These are phyloP conservation scores for Phialemoniopsis sp. DNA, from an alignment of 2,329 filamentous ascomycete genomes.

Conservation along the genomic window DNA sequence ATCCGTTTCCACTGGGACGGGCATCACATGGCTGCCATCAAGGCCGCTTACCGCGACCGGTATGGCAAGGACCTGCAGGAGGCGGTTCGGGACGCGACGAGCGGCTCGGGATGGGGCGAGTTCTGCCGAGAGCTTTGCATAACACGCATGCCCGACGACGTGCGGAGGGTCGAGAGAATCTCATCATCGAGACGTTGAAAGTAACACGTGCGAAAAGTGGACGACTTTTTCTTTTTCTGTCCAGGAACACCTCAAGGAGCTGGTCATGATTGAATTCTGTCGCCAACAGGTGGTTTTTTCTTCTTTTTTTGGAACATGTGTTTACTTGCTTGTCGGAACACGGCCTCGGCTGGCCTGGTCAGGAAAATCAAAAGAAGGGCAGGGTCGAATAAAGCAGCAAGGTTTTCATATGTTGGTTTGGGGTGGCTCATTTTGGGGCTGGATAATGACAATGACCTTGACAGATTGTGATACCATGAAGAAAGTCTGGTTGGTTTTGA, in stretches of 20 bases:
- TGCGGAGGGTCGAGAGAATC: conserved; percentile 43
- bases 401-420: too few relatives aligned
- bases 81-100: conserved; percentile 73
- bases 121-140: conserved; percentile 72
- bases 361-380: neutral
- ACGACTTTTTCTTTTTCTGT: neutral
- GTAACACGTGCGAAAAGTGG: neutral
- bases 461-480: too few relatives aligned
- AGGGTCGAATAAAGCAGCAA: too few relatives aligned
- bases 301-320: too few relatives aligned
- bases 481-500: too few relatives aligned
- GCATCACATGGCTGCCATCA: conserved; percentile 73
- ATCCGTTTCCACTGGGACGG: conserved; percentile 93
- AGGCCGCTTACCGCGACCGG: conserved; percentile 72
- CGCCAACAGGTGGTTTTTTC: too few relatives aligned
- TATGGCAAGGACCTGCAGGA: conserved; percentile 73
- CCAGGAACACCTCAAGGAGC: too few relatives aligned
- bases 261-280: too few relatives aligned
- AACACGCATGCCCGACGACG: conserved; percentile 54
- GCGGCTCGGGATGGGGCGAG: conserved; percentile 65
- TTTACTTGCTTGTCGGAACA: too few relatives aligned
- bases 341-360: neutral
- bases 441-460: too few relatives aligned
- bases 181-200: neutral
- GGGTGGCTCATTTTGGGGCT: neutral